Base-by-base conservation (phyloP, 495 filamentous ascomycete species). In the Aspergillus carlsbadensis region DNA sequence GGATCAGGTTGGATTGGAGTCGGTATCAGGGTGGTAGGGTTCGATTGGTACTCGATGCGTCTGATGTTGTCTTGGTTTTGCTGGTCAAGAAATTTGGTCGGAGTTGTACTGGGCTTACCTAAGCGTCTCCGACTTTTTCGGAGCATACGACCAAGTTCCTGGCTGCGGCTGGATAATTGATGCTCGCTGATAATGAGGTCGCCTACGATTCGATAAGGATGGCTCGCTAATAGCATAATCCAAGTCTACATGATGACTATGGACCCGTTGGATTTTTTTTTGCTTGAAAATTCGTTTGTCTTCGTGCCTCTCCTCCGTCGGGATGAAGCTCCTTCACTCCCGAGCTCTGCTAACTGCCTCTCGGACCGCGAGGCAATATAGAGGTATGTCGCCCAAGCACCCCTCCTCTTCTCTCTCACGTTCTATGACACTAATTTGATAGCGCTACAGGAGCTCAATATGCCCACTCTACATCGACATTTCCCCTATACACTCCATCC, bases 321-420 rank as follows among this genome's bases (percentile, higher is more conserved):
- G 60, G 41, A 76, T 74, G 73, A 70, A 67, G 60, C 66, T 70
- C 56, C 52, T 56, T 40, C 56, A 67, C 51, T 61, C 63, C 49
- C 69, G 63, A 60, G 45, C 57, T 56, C 61, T 63, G 60, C 52
- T 61, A 43, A 48, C 59, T 24, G 57, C 26, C 20, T 43, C 45
- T 24, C 60, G 56, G 40, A 54, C 39, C 10, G 35, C 39, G 15
- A 45, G 52, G 20, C 55, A 44, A 31, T 54, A 21, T 17, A 41
- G 34, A 56, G 57, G 63, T 63, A 42, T 18, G 54, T 50, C 10
- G 13, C 29, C 21, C 21, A 13, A 15, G 5, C 13, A n/a, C n/a
- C n/a, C n/a, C n/a, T n/a, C n/a, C n/a, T n/a, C n/a, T n/a, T n/a
- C n/a, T 13, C n/a, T 34, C 46, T 20, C 5, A 15, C 31, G 7